Percentiles rank a stretch among this genome's conserved stretches.
Conservation (phyloP, 805 yeast species). For the Metschnikowia dekortorum region DNA sequence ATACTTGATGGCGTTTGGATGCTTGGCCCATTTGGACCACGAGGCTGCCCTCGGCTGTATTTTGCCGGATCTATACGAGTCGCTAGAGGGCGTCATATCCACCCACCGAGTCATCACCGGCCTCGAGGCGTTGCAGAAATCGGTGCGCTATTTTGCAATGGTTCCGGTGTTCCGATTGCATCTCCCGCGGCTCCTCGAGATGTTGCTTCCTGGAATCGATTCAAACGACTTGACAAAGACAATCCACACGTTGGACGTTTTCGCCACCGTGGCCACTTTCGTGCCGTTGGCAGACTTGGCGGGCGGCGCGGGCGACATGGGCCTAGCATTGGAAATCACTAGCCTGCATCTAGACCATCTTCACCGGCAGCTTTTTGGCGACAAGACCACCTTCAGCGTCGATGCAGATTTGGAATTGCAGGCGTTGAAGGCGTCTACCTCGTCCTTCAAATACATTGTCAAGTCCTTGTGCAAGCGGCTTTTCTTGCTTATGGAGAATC, state of each 20-base stretch:
- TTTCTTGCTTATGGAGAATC: constrained; percentile 60
- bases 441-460: constrained; percentile 60
- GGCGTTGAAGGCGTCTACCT: constrained; percentile 70
- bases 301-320: constrained; percentile 36
- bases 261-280: constrained; percentile 66
- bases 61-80: constrained; percentile 71
- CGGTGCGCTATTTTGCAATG: constrained; percentile 62
- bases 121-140: constrained; percentile 57
- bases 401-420: constrained; percentile 45
- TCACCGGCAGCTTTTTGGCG: constrained; percentile 35
- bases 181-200: constrained; percentile 63
- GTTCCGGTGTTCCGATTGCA: constrained; percentile 71
- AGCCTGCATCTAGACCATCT: constrained; percentile 58
- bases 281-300: constrained; percentile 67
- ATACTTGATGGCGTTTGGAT: constrained; percentile 55
- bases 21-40: constrained; percentile 63
- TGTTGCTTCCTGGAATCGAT: constrained; percentile 78
- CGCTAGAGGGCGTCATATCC: constrained; percentile 63
- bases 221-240: constrained; percentile 80
- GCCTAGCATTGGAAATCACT: constrained; percentile 50
- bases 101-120: constrained; percentile 79
- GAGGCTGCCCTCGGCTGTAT: constrained; percentile 47
- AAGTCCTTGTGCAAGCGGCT: constrained; percentile 53
- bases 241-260: constrained; percentile 58
- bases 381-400: constrained; percentile 13